Evolutionary conservation across 345 rosid genomes (phyloP).

Genomic region (Euphorbia lathyris): DNA sequence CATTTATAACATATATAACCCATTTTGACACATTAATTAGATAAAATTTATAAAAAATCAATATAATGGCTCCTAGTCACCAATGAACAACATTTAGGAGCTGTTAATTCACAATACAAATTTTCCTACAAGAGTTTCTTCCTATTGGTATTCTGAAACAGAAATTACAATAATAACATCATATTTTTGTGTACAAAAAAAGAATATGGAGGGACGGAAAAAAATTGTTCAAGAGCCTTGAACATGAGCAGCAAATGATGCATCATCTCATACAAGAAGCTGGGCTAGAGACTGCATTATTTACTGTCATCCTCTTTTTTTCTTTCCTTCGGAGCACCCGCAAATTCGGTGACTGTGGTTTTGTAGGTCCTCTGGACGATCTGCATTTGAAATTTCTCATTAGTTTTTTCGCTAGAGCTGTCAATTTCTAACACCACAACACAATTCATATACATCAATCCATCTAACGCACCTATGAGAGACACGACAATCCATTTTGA

Average conservation of each 20-base stretch:
- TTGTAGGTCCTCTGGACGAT: conserved; percentile 59
- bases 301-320: conserved; percentile 14
- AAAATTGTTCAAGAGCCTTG: conserved; percentile 76
- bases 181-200: conserved; percentile 11
- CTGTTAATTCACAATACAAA: background rate
- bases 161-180: background rate
- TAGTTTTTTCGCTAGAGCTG: background rate
- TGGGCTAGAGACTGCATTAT: conserved; percentile 39
- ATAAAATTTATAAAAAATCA: too few species aligned
- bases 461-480: too few species aligned
- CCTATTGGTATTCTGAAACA: background rate
- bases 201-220: background rate
- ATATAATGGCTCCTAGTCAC: too few species aligned
- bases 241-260: conserved; percentile 28
- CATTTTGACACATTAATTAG: too few species aligned
- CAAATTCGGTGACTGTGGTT: conserved; percentile 62
- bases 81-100: too few species aligned
- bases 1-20: too few species aligned
- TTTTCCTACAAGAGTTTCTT: background rate
- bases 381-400: conserved; percentile 24
- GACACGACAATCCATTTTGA: too few species aligned
- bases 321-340: conserved; percentile 44
- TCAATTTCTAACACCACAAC: too few species aligned
- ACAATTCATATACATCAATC: too few species aligned
- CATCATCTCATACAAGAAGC: conserved; percentile 47